Conservation (phyloP, 306 rosid genomes). For the Lathyrus aphaca region DNA sequence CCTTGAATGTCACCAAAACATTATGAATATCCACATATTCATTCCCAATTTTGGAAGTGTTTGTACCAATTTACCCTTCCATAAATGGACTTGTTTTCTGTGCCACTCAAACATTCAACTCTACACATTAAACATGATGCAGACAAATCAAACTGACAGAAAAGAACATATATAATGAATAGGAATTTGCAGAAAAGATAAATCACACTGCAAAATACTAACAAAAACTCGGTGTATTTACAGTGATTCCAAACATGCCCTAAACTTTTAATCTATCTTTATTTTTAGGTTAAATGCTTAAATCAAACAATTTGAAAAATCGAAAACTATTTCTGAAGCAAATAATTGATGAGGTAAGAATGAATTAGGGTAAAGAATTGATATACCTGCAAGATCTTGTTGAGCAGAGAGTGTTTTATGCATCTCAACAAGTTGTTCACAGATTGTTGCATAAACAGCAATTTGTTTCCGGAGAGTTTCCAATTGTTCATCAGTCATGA, state of each 20-base stretch:
- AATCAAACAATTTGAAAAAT: not conserved
- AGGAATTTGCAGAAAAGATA: not conserved
- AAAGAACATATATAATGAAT: slow-evolving; percentile 3
- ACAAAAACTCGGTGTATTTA: not conserved
- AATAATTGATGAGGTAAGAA: not conserved
- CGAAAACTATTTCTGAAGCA: not conserved
- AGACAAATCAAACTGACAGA: not conserved
- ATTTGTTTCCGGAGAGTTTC: slow-evolving; percentile 91
- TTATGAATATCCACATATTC: not conserved
- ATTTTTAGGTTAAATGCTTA: not conserved
- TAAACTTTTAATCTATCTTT: no score
- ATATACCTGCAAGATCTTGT: slow-evolving; percentile 80
- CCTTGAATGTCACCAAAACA: not conserved
- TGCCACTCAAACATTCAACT: slow-evolving; percentile 2
- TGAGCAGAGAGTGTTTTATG: slow-evolving; percentile 78
- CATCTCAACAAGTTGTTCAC: slow-evolving; percentile 85
- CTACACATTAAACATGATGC: slow-evolving; percentile 14
- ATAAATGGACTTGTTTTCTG: not conserved
- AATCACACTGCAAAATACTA: not conserved
- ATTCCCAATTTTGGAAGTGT: not conserved
- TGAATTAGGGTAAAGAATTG: not conserved
- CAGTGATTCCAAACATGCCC: not conserved
- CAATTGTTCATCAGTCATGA: slow-evolving; percentile 95
- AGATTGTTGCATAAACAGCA: slow-evolving; percentile 75
- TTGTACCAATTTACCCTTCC: slow-evolving; percentile 9